Evolutionary conservation across 2,329 filamentous ascomycete genomes (phyloP).

Genomic region (Arachnopeziza araneosa): DNA sequence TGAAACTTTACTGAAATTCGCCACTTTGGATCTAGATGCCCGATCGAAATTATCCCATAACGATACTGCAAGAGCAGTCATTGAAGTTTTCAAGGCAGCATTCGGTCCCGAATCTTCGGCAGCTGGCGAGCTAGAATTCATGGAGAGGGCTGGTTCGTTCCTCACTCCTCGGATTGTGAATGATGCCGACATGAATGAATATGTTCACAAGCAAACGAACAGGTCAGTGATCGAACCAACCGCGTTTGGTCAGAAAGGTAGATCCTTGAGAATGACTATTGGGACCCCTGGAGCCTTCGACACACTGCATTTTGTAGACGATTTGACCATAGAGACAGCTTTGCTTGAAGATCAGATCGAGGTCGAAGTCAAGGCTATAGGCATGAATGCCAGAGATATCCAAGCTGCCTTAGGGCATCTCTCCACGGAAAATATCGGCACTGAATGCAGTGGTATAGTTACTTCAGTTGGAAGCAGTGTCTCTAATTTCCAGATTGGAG

Average conservation of each 20-base stretch:
- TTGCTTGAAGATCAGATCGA: slow-evolving; percentile 17
- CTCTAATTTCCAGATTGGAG: neutral
- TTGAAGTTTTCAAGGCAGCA: neutral
- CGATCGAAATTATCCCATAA: slow-evolving; percentile 15
- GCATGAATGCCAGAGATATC: slow-evolving; percentile 28
- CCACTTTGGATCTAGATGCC: neutral
- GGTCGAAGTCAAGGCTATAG: slow-evolving; percentile 29
- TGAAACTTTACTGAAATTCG: neutral
- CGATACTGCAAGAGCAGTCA: neutral
- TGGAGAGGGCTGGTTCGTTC: neutral
- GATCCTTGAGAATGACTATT: neutral
- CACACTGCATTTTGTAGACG: neutral
- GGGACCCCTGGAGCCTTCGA: neutral
- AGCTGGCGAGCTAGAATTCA: neutral
- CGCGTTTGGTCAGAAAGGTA: slow-evolving; percentile 4
- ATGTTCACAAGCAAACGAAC: slow-evolving; percentile 32
- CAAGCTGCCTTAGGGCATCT: neutral
- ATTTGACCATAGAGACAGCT: too few species aligned
- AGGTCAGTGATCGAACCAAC: neutral
- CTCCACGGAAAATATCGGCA: neutral
- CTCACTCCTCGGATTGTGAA: neutral
- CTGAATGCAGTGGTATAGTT: neutral
- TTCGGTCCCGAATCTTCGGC: neutral
- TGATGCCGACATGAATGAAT: slow-evolving; percentile 18
- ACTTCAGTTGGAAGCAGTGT: neutral